Base-by-base conservation (phyloP, 1,139 yeast genomes). In the Sugiyamaella grinbergsii region DNA sequence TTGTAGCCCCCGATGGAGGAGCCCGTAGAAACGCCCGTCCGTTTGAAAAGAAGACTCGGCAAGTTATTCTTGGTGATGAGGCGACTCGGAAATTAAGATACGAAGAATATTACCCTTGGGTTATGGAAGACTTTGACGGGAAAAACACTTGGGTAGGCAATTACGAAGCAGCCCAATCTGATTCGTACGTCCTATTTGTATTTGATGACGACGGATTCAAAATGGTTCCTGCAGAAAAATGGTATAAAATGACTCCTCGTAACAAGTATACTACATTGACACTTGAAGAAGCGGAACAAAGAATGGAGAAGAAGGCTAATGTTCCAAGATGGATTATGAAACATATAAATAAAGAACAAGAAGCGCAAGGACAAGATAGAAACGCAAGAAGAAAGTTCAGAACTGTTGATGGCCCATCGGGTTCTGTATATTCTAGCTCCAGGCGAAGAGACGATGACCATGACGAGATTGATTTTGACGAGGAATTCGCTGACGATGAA, bases 61-160 rank as follows among this genome's bases (percentile, higher is more conserved):
- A 91, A 66, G 81, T 89, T 26, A 82, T 81, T 61, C 78, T 85
- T 16, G 81, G 87, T 66, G 88, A 88, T 62, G 97, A 90, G 60
- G 80, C 79, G 8, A 91, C 89, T 55, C 78, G 94, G 55, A 85
- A 81, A 64, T 72, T 93, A 57, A 77, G 98, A 62, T 93, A 91
- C 65, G 98, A 93, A 69, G 98, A 93, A 70, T 89, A 85, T 65
- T 91, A 88, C 62, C 98, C 98, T 0, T 93, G 98, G 98, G 95
- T 94, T 16, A 75, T 94, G 76, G 97, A 91, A 71, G 98, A 94
- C 70, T 91, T 87, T 67, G 96, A 89, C 61, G 96, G 96, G 50
- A 78, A 81, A 55, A 91, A 93, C 66, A 94, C 95, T 0, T 93
- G 88, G 85, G 97, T 91, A 19, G 97, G 98, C 31, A 86, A 85